Evolutionary conservation across 129 eudicot species (phyloP).

Genomic region (Artemisia tridentata): DNA sequence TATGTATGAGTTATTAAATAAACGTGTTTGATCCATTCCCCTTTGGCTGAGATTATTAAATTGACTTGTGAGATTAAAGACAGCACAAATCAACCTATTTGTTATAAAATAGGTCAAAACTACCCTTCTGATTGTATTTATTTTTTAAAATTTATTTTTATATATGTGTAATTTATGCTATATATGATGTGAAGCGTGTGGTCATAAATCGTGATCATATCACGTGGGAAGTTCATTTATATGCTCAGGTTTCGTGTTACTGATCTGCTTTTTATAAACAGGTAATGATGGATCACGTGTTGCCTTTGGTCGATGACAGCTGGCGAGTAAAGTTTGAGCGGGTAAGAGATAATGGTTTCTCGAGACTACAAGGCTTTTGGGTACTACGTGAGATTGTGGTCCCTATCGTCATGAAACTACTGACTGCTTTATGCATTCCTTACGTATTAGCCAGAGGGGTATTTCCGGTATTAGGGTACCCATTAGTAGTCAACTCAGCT

Average conservation of each 20-base stretch:
- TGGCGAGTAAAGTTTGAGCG: constrained; percentile 88
- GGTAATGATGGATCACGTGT: constrained; percentile 89
- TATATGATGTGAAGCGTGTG: neutral
- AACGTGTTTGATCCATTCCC: too few relatives aligned
- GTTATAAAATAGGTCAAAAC: too few relatives aligned
- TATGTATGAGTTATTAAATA: too few relatives aligned
- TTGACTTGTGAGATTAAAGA: too few relatives aligned
- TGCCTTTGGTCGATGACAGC: constrained; percentile 80
- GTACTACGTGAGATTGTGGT: constrained; percentile 78
- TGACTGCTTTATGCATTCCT: constrained; percentile 92
- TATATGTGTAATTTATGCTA: neutral
- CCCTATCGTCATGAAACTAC: constrained; percentile 81
- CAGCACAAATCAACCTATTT: too few relatives aligned
- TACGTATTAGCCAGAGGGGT: constrained; percentile 79
- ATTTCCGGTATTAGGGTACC: constrained; percentile 83
- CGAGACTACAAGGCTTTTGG: constrained; percentile 91
- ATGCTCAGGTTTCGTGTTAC: neutral
- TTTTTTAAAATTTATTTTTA: too few relatives aligned
- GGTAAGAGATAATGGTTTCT: constrained; percentile 88
- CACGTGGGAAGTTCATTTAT: neutral
- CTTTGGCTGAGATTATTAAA: too few relatives aligned
- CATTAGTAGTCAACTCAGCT: constrained; percentile 76
- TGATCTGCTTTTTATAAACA: constrained; percentile 19
- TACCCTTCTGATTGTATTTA: too few relatives aligned
- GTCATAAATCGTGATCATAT: neutral